Conservation (phyloP, 495 filamentous ascomycete species). For the Podospora australis region DNA sequence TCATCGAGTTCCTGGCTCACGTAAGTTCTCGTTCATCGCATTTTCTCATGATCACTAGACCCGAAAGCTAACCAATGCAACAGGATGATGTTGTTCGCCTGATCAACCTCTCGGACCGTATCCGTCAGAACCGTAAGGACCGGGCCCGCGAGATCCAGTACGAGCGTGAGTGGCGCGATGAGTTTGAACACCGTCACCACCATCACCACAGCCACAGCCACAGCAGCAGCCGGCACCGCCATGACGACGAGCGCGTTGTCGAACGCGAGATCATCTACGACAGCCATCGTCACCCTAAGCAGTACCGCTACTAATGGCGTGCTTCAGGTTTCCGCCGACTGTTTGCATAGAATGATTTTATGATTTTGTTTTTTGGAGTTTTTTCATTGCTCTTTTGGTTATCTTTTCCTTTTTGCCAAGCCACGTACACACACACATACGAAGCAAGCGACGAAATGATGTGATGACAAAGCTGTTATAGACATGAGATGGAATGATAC, state of each 20-base stretch:
- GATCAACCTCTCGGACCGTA: conserved; percentile 72
- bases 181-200: conserved; percentile 58
- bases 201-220: conserved; percentile 24
- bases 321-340: background rate
- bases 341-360: background rate
- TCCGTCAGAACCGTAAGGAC: conserved; percentile 67
- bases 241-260: conserved; percentile 51
- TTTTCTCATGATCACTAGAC: conserved; percentile 3
- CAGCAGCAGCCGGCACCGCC: conserved; percentile 28
- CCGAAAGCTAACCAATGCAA: conserved; percentile 23
- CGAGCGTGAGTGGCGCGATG: conserved; percentile 57
- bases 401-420: conserved; percentile 3
- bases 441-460: conserved; percentile 4
- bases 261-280: conserved; percentile 55
- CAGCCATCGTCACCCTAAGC: conserved; percentile 25
- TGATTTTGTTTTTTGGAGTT: background rate
- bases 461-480: conserved; percentile 3
- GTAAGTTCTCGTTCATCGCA: conserved; percentile 47
- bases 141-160: conserved; percentile 77
- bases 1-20: conserved; percentile 83
- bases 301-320: conserved; percentile 8
- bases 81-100: conserved; percentile 85
- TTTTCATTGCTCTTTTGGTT: background rate
- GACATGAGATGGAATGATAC: conserved; percentile 1
- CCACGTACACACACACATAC: too few relatives aligned